Conservation (phyloP, 1,284 basidiomycete genomes). For the Cutaneotrichosporon mucoides region DNA sequence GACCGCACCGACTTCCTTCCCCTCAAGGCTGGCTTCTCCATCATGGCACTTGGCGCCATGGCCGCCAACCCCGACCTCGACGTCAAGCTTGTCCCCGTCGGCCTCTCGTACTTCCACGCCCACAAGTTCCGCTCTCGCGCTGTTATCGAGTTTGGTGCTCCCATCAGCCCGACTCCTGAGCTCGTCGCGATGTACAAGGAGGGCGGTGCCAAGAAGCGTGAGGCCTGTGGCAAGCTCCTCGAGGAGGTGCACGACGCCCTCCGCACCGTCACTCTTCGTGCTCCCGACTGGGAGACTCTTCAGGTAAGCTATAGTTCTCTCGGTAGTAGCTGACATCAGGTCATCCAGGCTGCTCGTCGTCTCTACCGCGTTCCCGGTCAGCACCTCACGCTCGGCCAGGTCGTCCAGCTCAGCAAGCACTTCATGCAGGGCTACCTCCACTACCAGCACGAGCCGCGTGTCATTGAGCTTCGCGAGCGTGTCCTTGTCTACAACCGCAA, state of each 20-base stretch:
- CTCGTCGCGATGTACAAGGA: constrained; percentile 85
- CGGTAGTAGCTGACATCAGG: constrained; percentile 59
- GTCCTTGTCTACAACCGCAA: constrained; percentile 93
- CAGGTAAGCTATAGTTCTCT: constrained; percentile 60
- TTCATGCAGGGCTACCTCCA: constrained; percentile 90
- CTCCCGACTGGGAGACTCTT: constrained; percentile 96
- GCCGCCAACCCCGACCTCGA: constrained; percentile 77
- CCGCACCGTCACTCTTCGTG: constrained; percentile 93
- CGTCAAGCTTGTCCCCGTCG: constrained; percentile 91
- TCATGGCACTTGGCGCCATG: constrained; percentile 98
- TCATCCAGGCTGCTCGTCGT: constrained; percentile 92
- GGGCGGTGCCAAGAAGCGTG: constrained; percentile 82
- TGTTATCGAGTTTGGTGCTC: constrained; percentile 93
- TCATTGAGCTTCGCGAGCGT: constrained; percentile 74
- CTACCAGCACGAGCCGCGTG: constrained; percentile 89
- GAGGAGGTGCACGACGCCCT: constrained; percentile 93
- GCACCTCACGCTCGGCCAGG: constrained; percentile 89
- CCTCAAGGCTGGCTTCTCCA: constrained; percentile 89
- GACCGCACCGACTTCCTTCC: constrained; percentile 92
- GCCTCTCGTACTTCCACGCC: constrained; percentile 91
- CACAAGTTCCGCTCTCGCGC: constrained; percentile 91
- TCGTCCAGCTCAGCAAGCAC: constrained; percentile 92
- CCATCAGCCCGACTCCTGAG: constrained; percentile 81
- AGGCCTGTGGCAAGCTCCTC: constrained; percentile 84
- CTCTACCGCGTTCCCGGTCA: constrained; percentile 94